Base-by-base conservation (phyloP, 441 rosid species). In the Gossypium armourianum region DNA sequence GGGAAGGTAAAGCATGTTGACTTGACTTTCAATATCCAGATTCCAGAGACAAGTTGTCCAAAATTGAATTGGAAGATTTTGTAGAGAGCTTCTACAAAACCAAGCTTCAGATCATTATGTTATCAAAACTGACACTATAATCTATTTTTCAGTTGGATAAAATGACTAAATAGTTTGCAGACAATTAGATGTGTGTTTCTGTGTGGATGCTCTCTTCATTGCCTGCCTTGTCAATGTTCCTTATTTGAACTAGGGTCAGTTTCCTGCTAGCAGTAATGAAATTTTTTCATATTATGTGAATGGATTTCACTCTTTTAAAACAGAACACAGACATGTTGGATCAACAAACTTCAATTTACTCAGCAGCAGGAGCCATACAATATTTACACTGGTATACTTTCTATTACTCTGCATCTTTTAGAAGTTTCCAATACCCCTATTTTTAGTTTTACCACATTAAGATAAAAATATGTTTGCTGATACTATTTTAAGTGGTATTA, bases 351-450 rank as follows among this genome's bases (percentile, higher is more conserved):
- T 92, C 82, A 95, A 95, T 85, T 75, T 95, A 75, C 96, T 84
- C 52, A 95, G 99, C 88, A 95, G 99, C 88, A 83, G 99, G 79
- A 92, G 99, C 83, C 99, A 95, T 82, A 92, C 99, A 61, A 90
- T 95, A 76, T 95, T 95, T 79, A 95, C 98, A 24, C 84, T 95
- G 95, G 99, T 95, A 85, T 50, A 21, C 16, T 47, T 70, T 12
- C 78, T 28, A 5, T 73, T 9, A 26, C 40, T 49, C 55, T 24
- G 45, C 60, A 5, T 66, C 47, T 52, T 16, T 10, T 52, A 29
- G 19, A n/a, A 49, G 32, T n/a, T 26, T 29, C 58, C 21, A 1
- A 0, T 60, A 4, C 21, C 23, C 50, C 21, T 13, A 17, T 16
- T 16, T 45, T 60, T 71, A 12, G 55, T 49, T 58, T 70, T 67